Percentiles rank a stretch among this genome's conserved stretches.
phyloP scores from a whole-genome alignment of 257 asterid genomes.

The Henckelia pumila region DNA sequence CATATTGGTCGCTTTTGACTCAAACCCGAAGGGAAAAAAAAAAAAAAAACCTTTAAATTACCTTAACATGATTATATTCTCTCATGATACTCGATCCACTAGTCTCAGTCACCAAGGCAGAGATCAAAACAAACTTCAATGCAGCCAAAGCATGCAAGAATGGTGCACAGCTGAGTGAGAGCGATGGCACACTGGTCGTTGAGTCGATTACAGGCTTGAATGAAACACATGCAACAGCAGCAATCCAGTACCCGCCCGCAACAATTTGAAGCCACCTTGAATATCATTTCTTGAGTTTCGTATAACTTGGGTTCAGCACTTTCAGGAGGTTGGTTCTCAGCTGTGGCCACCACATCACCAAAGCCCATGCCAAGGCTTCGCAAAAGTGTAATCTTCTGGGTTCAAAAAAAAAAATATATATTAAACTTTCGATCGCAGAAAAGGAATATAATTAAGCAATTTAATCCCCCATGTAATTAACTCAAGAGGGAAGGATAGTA shows the following conservation, averaged over 20 bases:
- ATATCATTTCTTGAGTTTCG: slow-evolving; percentile 51
- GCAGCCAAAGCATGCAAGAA: slow-evolving; percentile 78
- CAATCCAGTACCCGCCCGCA: slow-evolving; percentile 48
- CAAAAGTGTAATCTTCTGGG: slow-evolving; percentile 39
- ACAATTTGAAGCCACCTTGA: slow-evolving; percentile 48
- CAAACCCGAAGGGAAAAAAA: no score
- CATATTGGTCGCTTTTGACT: background rate
- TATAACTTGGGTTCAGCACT: slow-evolving; percentile 64
- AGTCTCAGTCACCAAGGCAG: slow-evolving; percentile 54
- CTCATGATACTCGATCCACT: slow-evolving; percentile 1
- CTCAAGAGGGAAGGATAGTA: background rate
- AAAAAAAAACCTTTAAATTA: no score
- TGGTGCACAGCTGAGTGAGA: slow-evolving; percentile 63
- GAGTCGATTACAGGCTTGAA: slow-evolving; percentile 49
- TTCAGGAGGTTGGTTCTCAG: slow-evolving; percentile 52
- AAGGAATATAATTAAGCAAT: no score
- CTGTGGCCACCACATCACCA: slow-evolving; percentile 65
- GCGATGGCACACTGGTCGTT: slow-evolving; percentile 70
- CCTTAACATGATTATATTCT: no score
- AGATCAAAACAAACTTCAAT: slow-evolving; percentile 57
- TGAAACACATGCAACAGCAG: slow-evolving; percentile 78
- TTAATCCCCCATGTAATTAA: no score
- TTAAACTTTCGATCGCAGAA: no score
- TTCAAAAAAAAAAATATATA: no score
- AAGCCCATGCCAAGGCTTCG: slow-evolving; percentile 56